phyloP scores from a whole-genome alignment of 1,284 basidiomycete genomes.

The Chalciporus sp. region DNA sequence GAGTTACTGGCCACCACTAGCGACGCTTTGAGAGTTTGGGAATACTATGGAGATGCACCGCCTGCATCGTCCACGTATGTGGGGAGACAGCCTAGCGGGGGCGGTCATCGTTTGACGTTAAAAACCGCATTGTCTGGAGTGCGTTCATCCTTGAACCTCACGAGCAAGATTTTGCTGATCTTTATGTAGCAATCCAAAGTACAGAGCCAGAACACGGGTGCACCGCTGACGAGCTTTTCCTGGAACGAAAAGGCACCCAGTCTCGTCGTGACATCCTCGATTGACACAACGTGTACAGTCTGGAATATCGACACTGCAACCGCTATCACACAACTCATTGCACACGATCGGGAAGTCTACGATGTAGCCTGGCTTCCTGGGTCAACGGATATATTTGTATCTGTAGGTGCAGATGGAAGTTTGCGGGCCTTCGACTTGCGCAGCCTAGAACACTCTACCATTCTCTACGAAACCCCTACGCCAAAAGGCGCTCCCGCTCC shows the following conservation, averaged over 20 bases:
- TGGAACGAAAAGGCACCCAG: slow-evolving; percentile 92
- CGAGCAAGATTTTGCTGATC: slow-evolving; percentile 15
- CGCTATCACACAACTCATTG: slow-evolving; percentile 97
- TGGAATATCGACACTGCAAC: slow-evolving; percentile 97
- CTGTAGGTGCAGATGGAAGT: slow-evolving; percentile 96
- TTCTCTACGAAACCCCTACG: slow-evolving; percentile 92
- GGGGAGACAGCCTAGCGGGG: slow-evolving; percentile 58
- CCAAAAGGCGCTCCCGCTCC: slow-evolving; percentile 66
- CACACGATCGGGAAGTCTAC: slow-evolving; percentile 98
- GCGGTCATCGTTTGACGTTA: slow-evolving; percentile 62
- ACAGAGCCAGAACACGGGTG: slow-evolving; percentile 78
- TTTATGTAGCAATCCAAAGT: slow-evolving; percentile 78
- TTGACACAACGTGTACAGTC: slow-evolving; percentile 93
- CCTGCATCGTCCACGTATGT: slow-evolving; percentile 67
- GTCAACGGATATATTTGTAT: slow-evolving; percentile 98
- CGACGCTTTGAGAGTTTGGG: slow-evolving; percentile 88
- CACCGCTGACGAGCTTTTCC: slow-evolving; percentile 92
- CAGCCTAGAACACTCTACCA: slow-evolving; percentile 96
- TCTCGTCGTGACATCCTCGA: slow-evolving; percentile 92
- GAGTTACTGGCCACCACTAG: slow-evolving; percentile 91
- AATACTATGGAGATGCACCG: slow-evolving; percentile 69
- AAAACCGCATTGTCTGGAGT: slow-evolving; percentile 84
- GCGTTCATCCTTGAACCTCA: slow-evolving; percentile 36
- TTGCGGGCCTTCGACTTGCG: slow-evolving; percentile 96
- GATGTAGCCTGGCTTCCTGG: slow-evolving; percentile 98